phyloP scores from a whole-genome alignment of 2,329 filamentous ascomycete species.

The Alternaria brassicicola region DNA sequence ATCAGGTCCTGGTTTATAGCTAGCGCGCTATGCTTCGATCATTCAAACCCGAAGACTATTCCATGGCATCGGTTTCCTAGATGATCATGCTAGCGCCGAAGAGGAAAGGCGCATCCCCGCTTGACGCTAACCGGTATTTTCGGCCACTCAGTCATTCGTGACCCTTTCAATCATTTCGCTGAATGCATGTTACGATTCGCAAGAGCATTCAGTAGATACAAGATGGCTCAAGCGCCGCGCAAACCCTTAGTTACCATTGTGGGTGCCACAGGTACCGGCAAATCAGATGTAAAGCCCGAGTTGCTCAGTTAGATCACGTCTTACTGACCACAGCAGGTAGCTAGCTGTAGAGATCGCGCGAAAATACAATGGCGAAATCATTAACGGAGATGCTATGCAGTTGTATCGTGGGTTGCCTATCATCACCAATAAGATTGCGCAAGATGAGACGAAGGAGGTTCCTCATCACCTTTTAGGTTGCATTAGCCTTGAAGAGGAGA shows the following conservation, averaged over 20 bases:
- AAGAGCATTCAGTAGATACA: constrained; percentile 23
- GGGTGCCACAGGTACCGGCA: constrained; percentile 91
- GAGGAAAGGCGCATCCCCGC: constrained; percentile 1
- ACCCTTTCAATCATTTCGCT: not conserved
- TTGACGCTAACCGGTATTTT: constrained; percentile 13
- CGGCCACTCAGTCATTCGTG: not conserved
- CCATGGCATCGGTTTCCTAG: not conserved
- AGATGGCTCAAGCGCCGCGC: constrained; percentile 33
- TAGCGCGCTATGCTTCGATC: not conserved
- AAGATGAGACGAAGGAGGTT: constrained; percentile 75
- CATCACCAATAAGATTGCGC: constrained; percentile 90
- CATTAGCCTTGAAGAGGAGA: constrained; percentile 74
- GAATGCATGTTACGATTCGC: constrained; percentile 36
- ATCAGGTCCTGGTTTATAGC: not conserved
- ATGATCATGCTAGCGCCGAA: not conserved
- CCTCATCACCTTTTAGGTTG: constrained; percentile 87
- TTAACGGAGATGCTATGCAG: constrained; percentile 98
- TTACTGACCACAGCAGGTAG: constrained; percentile 59
- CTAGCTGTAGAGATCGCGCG: constrained; percentile 86
- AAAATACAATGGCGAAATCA: constrained; percentile 86
- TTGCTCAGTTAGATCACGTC: not conserved
- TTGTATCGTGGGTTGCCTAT: constrained; percentile 90
- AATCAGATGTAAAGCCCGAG: constrained; percentile 73
- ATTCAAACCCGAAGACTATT: not conserved
- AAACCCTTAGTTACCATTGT: constrained; percentile 78